These are phyloP conservation scores for Skeletonema costatum DNA, from an alignment of 108 stramenopile genomes.

Conservation along the genomic window DNA sequence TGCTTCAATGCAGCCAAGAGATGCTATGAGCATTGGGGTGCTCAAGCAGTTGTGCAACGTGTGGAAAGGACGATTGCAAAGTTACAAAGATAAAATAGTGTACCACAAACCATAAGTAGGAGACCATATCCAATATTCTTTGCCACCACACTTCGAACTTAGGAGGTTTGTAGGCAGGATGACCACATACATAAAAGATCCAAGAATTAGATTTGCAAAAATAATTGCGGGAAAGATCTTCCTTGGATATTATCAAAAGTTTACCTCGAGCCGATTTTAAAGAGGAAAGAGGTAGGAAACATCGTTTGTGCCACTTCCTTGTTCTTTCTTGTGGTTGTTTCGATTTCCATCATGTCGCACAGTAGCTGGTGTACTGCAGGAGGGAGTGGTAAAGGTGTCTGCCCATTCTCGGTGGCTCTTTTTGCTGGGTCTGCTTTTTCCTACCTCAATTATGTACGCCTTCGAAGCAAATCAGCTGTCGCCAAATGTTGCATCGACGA, in stretches of 20 bases:
- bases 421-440: neutral
- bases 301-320: no score
- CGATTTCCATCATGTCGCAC: neutral
- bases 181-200: no score
- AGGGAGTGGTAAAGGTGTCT: neutral
- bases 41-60: constrained; percentile 34
- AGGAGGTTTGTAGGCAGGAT: no score
- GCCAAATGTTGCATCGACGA: neutral
- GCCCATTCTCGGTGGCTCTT: neutral
- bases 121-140: no score
- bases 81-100: neutral
- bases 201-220: no score
- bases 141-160: no score
- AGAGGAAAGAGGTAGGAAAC: no score
- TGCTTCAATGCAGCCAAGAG: constrained; percentile 26
- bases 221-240: no score
- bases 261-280: no score
- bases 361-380: neutral
- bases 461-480: neutral
- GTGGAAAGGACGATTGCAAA: constrained; percentile 8
- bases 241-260: no score
- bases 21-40: constrained; percentile 52
- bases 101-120: no score
- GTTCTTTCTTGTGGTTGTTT: neutral
- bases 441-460: neutral